A percentile compares a stretch with the other conserved stretches of the same genome.
Conservation (phyloP, 1,139 yeast genomes). For the Saccharomyces hybrid region DNA sequence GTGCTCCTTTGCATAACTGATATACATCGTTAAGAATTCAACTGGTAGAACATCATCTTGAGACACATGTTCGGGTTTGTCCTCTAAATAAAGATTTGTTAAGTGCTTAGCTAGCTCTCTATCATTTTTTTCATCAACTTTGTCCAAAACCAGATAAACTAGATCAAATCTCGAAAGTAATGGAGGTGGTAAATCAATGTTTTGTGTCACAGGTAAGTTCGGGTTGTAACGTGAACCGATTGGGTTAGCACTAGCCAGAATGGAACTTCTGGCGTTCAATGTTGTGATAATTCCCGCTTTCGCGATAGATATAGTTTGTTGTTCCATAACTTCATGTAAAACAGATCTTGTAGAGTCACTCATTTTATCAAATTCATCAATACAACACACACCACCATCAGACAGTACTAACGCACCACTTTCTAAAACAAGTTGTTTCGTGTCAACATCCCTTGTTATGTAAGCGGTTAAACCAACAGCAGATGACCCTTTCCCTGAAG, state of each 20-base stretch:
- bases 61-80: constrained; percentile 67
- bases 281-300: constrained; percentile 98
- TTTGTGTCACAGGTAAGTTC: constrained; percentile 83
- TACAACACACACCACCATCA: constrained; percentile 98
- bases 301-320: constrained; percentile 94
- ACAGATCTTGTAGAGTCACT: constrained; percentile 90
- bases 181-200: constrained; percentile 95
- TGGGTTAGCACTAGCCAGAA: constrained; percentile 96
- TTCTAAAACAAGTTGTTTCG: constrained; percentile 86
- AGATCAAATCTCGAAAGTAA: constrained; percentile 87
- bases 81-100: constrained; percentile 88
- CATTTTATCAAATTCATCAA: constrained; percentile 98
- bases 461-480: constrained; percentile 98
- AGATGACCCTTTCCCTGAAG: constrained; percentile 97
- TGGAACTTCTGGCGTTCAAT: constrained; percentile 89
- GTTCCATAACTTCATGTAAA: constrained; percentile 98
- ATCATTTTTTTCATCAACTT: constrained; percentile 80
- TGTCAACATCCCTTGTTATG: constrained; percentile 87
- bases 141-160: constrained; percentile 84
- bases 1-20: constrained; percentile 85
- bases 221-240: constrained; percentile 93
- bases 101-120: constrained; percentile 82
- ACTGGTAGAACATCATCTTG: constrained; percentile 63
- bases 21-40: constrained; percentile 78
- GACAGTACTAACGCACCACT: constrained; percentile 94